Percentiles rank a stretch among this genome's conserved stretches.
Evolutionary conservation across 768 basidiomycete genomes (phyloP).

Genomic region (Termitomyces bulborhizus): DNA sequence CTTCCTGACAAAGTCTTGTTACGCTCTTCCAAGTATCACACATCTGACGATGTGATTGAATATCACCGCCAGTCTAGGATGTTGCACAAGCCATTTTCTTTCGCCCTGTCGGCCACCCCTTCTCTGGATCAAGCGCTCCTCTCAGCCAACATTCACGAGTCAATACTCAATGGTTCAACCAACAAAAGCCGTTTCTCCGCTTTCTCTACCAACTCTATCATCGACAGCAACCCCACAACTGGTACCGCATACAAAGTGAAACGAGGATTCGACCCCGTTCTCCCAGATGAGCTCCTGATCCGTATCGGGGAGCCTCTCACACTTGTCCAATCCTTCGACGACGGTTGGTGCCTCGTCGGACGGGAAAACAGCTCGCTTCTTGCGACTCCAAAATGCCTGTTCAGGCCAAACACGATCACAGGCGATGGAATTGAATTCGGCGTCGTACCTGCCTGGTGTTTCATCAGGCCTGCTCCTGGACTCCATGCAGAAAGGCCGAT

Average conservation of each 20-base stretch:
- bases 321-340: slow-evolving; percentile 63
- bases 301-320: slow-evolving; percentile 52
- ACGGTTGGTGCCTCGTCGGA: slow-evolving; percentile 76
- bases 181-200: slow-evolving; percentile 32
- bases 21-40: slow-evolving; percentile 19
- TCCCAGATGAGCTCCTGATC: slow-evolving; percentile 68
- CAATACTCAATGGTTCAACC: slow-evolving; percentile 19
- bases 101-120: slow-evolving; percentile 24
- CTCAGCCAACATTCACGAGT: slow-evolving; percentile 13
- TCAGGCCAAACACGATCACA: slow-evolving; percentile 23
- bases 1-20: slow-evolving; percentile 47
- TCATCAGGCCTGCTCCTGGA: slow-evolving; percentile 57
- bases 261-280: slow-evolving; percentile 60
- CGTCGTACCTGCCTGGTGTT: slow-evolving; percentile 73
- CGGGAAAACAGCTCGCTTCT: slow-evolving; percentile 34
- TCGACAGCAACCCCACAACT: slow-evolving; percentile 23
- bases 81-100: slow-evolving; percentile 37
- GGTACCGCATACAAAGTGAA: slow-evolving; percentile 47
- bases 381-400: slow-evolving; percentile 31
- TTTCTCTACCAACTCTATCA: slow-evolving; percentile 30
- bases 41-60: slow-evolving; percentile 35
- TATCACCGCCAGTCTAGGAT: slow-evolving; percentile 37
- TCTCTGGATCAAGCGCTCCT: slow-evolving; percentile 7
- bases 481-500: slow-evolving; percentile 57
- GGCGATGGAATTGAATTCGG: slow-evolving; percentile 55